Conservation (phyloP, 73 alveolate species). For the Paraurostyla sp. region DNA sequence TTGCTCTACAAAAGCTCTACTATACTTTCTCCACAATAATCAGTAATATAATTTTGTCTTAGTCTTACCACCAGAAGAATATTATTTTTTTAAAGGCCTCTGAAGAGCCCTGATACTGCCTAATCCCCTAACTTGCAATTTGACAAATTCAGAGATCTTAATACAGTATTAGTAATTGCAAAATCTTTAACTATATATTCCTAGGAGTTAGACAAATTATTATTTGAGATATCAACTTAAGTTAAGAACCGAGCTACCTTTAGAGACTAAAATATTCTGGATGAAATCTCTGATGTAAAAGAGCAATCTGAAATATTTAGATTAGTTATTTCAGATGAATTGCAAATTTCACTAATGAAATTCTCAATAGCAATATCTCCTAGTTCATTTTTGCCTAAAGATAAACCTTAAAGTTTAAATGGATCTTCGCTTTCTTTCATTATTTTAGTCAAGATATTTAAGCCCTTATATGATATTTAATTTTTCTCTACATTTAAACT, state of each 20-base stretch:
- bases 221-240: background rate
- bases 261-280: background rate
- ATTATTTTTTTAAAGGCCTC: constrained; percentile 20
- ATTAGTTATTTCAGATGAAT: background rate
- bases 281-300: background rate
- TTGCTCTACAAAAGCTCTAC: background rate
- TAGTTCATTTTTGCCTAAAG: background rate
- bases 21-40: background rate
- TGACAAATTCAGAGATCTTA: background rate
- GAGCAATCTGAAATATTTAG: constrained; percentile 13
- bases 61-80: background rate
- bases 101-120: constrained; percentile 4
- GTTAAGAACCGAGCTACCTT: background rate
- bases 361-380: constrained; percentile 4
- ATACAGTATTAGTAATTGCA: background rate
- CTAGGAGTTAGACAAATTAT: background rate
- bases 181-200: constrained; percentile 11
- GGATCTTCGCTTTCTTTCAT: background rate
- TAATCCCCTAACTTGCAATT: constrained; percentile 39
- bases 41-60: constrained; percentile 3
- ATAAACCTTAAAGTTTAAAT: background rate
- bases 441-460: background rate
- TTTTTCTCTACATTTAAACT: constrained; percentile 45
- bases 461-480: background rate
- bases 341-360: constrained; percentile 5